A percentile compares a stretch with the other conserved stretches of the same genome.
phyloP scores from a whole-genome alignment of 305 asterid genomes.

The Vinca major region DNA sequence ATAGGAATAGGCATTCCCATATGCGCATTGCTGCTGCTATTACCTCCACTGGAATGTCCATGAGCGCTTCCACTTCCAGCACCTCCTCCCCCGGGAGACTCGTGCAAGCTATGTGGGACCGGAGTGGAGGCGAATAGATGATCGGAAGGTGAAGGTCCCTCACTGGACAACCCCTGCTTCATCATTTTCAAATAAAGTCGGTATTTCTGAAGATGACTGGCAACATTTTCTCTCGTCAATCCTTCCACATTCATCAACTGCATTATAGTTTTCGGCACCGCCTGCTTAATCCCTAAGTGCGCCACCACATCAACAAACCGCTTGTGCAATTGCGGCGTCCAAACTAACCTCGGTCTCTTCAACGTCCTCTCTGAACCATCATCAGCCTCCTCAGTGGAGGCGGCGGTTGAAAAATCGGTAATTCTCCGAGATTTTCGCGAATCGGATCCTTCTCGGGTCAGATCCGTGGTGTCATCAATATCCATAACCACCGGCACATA shows the following conservation, averaged over 20 bases:
- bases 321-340: too few relatives aligned
- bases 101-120: slow-evolving; percentile 58
- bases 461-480: slow-evolving; percentile 30
- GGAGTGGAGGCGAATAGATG: slow-evolving; percentile 63
- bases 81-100: slow-evolving; percentile 32
- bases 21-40: slow-evolving; percentile 32
- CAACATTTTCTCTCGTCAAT: slow-evolving; percentile 84
- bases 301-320: too few relatives aligned
- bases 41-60: slow-evolving; percentile 13
- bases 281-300: too few relatives aligned
- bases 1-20: slow-evolving; percentile 28
- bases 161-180: slow-evolving; percentile 57
- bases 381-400: slow-evolving; percentile 23
- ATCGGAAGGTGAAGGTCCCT: slow-evolving; percentile 71
- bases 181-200: slow-evolving; percentile 71
- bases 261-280: too few relatives aligned
- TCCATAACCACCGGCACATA: slow-evolving; percentile 4
- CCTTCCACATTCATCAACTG: slow-evolving; percentile 23
- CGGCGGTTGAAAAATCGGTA: slow-evolving; percentile 3
- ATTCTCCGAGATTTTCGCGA: slow-evolving; percentile 26
- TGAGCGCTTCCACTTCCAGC: slow-evolving; percentile 10
- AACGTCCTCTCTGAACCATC: too few relatives aligned
- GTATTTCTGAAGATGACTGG: slow-evolving; percentile 90
- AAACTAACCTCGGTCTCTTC: too few relatives aligned
- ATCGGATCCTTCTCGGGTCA: slow-evolving; percentile 31